These are phyloP conservation scores for Pleurotus tuoliensis DNA, from an alignment of 768 basidiomycete genomes.

Conservation along the genomic window DNA sequence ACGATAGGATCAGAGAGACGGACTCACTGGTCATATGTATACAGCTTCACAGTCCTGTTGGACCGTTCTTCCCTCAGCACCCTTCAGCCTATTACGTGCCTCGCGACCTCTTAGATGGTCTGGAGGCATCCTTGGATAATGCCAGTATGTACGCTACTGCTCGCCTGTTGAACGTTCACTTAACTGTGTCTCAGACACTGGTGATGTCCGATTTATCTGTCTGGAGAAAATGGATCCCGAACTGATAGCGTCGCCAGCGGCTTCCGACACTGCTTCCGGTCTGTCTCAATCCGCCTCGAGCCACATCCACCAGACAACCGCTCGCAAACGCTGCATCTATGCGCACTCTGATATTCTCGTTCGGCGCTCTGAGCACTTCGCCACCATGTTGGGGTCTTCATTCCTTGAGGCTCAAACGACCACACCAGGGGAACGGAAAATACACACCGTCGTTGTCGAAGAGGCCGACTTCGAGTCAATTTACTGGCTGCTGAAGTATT, in stretches of 20 bases:
- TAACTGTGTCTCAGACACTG: slow-evolving; percentile 45
- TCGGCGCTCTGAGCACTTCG: slow-evolving; percentile 74
- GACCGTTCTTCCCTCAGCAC: slow-evolving; percentile 60
- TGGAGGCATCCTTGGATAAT: slow-evolving; percentile 72
- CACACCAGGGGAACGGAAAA: slow-evolving; percentile 45
- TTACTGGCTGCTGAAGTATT: slow-evolving; percentile 75
- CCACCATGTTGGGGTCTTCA: slow-evolving; percentile 66
- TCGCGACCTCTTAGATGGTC: slow-evolving; percentile 59
- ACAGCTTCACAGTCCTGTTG: slow-evolving; percentile 63
- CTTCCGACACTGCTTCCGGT: slow-evolving; percentile 25
- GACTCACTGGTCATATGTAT: slow-evolving; percentile 74
- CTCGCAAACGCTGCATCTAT: slow-evolving; percentile 71
- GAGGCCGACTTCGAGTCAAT: slow-evolving; percentile 77
- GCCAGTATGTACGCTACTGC: slow-evolving; percentile 41
- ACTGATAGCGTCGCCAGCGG: slow-evolving; percentile 18
- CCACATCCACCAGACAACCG: slow-evolving; percentile 44
- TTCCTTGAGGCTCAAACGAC: slow-evolving; percentile 55
- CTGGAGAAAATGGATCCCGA: slow-evolving; percentile 45
- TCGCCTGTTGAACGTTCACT: neutral
- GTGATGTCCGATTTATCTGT: slow-evolving; percentile 75
- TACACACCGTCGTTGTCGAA: slow-evolving; percentile 67
- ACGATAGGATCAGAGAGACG: slow-evolving; percentile 50
- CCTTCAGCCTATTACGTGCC: slow-evolving; percentile 66
- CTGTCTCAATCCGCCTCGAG: slow-evolving; percentile 37
- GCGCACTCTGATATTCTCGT: slow-evolving; percentile 76